Base-by-base conservation (phyloP, 2,329 filamentous ascomycete species). In the Hypoxylon sp. region DNA sequence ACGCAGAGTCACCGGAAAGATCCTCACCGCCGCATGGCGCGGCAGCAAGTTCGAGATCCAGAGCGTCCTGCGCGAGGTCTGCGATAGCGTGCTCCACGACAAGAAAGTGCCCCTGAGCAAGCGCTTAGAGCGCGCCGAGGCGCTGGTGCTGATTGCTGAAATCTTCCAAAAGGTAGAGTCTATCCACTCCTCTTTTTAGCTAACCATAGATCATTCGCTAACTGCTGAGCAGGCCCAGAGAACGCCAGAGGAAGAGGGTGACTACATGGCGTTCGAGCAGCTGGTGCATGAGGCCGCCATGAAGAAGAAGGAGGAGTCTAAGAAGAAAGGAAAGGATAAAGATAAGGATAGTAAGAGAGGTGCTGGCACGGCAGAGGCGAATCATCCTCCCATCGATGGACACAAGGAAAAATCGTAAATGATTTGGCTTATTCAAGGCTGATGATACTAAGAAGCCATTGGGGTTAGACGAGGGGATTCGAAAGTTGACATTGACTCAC, bases 31-130 rank as follows among this genome's bases (percentile, higher is more conserved):
- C 2, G 96, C 96, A 10, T 99, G 96, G 96, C 86, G 94, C 71
- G 96, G 96, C 51, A 95, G 91, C 87, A 97, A 96, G 83, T 98
- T 97, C 77, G 96, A 99, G 86, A 98, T 99, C 72, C 95, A 98
- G 85, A 92, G 94, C 77, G 95, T 99, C 71, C 83, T 99, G 77
- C 87, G 96, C 55, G 96, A 98, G 74, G 96, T 99, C 19, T 98
- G 95, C 80, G 96, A 99, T 78, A 87, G 88, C 70, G 91, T 98
- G 39, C 84, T 99, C 63, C 91, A 93, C 77, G 89, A 91, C 74
- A 91, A 91, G 83, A 92, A 90, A 79, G 91, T 98, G 26, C 88
- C 90, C 72, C 84, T 96, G 65, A 84, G 90, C 74, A 99, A 99
- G 89, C 86, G 96, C 37, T 81, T 98, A 19, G 94, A 99, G 84